Percentiles rank a stretch among this genome's conserved stretches.
Evolutionary conservation across 2,329 filamentous ascomycete species (phyloP).

Genomic region (Penicillium sp.): DNA sequence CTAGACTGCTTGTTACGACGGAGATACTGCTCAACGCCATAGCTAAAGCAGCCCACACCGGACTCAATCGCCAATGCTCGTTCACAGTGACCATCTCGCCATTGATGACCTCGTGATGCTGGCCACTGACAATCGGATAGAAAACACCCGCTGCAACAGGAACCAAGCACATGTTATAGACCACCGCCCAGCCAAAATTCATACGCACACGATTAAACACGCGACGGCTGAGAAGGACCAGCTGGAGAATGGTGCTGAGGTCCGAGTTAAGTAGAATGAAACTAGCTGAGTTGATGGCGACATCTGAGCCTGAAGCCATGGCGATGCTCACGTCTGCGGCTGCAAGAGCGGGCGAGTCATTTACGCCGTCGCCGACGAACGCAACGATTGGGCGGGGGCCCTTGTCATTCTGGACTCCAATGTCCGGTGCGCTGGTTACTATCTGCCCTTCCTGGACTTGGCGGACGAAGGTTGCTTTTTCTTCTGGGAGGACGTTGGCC

Average conservation of each 20-base stretch:
- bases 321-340: conserved; percentile 79
- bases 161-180: conserved; percentile 74
- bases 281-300: conserved; percentile 72
- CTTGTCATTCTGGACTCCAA: neutral
- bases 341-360: conserved; percentile 74
- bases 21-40: conserved; percentile 92
- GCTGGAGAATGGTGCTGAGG: conserved; percentile 63
- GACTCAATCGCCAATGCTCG: conserved; percentile 44
- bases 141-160: conserved; percentile 76
- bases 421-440: conserved; percentile 5
- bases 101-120: conserved; percentile 29
- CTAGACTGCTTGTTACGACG: conserved; percentile 75
- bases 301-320: conserved; percentile 72
- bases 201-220: conserved; percentile 74
- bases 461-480: conserved; percentile 55
- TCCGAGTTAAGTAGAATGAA: conserved; percentile 73
- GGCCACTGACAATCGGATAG: conserved; percentile 53
- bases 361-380: conserved; percentile 84
- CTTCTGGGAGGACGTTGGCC: conserved; percentile 75
- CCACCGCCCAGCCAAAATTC: conserved; percentile 79
- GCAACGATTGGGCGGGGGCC: conserved; percentile 55
- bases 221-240: conserved; percentile 62
- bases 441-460: conserved; percentile 30
- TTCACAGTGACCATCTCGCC: conserved; percentile 31
- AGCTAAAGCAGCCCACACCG: conserved; percentile 74